Evolutionary conservation across 2,329 filamentous ascomycete species (phyloP).

Genomic region (Epichloe typhina): DNA sequence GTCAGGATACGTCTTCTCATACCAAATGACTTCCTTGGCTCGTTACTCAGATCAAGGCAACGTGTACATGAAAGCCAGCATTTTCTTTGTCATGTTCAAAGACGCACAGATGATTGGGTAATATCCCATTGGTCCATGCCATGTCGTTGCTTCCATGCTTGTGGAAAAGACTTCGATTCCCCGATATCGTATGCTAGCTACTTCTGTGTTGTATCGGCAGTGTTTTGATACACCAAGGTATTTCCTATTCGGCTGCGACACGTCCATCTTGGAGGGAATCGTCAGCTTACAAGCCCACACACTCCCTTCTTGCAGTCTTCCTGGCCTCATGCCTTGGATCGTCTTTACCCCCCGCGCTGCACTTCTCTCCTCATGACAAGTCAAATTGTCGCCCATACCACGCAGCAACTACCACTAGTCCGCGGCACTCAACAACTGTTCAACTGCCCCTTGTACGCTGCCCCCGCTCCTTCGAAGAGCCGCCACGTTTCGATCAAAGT

Average conservation of each 20-base stretch:
- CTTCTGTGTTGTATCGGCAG: not conserved
- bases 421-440: conserved; percentile 47
- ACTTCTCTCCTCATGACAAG: not conserved
- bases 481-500: conserved; percentile 86
- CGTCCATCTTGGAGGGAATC: not conserved
- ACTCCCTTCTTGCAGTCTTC: not conserved
- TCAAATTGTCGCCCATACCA: not conserved
- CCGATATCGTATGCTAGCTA: too few relatives aligned
- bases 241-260: not conserved
- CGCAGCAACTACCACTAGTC: conserved; percentile 7
- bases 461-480: conserved; percentile 81
- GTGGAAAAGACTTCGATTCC: too few relatives aligned
- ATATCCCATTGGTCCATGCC: too few relatives aligned
- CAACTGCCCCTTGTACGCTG: conserved; percentile 83
- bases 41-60: too few relatives aligned
- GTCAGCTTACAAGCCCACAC: not conserved
- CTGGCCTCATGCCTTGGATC: not conserved
- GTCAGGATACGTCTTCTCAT: too few relatives aligned
- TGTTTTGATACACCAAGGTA: not conserved
- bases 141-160: too few relatives aligned
- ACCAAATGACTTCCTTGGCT: too few relatives aligned
- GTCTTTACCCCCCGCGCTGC: not conserved
- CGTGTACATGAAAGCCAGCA: too few relatives aligned
- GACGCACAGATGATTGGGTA: too few relatives aligned
- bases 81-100: too few relatives aligned